Percentiles rank a stretch among this genome's conserved stretches.
These are phyloP conservation scores for Candolleomyces aberdarensis DNA, from an alignment of 768 basidiomycete genomes.

Conservation along the genomic window DNA sequence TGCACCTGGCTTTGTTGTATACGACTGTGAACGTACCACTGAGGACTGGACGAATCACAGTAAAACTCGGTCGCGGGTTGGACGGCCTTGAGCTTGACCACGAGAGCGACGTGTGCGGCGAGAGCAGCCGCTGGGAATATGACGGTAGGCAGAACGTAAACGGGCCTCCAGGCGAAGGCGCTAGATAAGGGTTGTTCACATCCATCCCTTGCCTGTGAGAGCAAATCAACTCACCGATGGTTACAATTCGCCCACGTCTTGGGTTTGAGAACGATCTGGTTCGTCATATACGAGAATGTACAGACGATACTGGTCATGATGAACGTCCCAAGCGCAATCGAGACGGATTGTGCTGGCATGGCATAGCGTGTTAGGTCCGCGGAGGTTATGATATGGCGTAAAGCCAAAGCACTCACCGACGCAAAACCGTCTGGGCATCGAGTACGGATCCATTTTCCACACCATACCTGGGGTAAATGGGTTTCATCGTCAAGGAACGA, in stretches of 20 bases:
- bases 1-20: neutral
- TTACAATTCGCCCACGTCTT: slow-evolving; percentile 37
- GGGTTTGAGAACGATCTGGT: slow-evolving; percentile 35
- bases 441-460: slow-evolving; percentile 58
- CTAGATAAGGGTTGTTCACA: slow-evolving; percentile 24
- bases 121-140: slow-evolving; percentile 48
- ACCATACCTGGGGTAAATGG: slow-evolving; percentile 45
- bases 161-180: slow-evolving; percentile 45
- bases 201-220: slow-evolving; percentile 7
- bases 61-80: slow-evolving; percentile 49
- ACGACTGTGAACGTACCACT: slow-evolving; percentile 43
- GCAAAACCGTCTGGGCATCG: slow-evolving; percentile 60
- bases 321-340: slow-evolving; percentile 42
- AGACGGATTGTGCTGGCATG: slow-evolving; percentile 38
- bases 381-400: neutral
- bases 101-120: slow-evolving; percentile 37
- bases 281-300: slow-evolving; percentile 44
- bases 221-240: slow-evolving; percentile 21
- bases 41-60: slow-evolving; percentile 57
- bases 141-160: slow-evolving; percentile 42
- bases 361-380: neutral
- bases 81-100: slow-evolving; percentile 42
- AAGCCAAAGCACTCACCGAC: slow-evolving; percentile 35
- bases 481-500: too few species aligned
- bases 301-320: slow-evolving; percentile 42